Evolutionary conservation across 257 asterid genomes (phyloP).

Genomic region (Nicotiana attenuata): DNA sequence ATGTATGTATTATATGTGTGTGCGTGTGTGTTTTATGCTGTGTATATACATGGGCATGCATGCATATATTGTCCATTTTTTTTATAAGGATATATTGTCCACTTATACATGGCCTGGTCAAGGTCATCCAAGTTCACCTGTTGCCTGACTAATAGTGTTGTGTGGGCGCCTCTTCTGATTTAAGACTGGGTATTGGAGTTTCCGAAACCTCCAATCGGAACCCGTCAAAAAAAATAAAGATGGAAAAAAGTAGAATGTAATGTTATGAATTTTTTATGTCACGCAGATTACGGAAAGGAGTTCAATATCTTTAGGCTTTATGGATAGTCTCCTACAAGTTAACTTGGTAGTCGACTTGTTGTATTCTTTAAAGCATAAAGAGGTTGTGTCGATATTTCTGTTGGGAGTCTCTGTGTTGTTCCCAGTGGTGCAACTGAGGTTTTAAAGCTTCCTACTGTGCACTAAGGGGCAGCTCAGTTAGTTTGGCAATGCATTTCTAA

Average conservation of each 20-base stretch:
- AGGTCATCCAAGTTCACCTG: slow-evolving; percentile 4
- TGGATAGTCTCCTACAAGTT: neutral
- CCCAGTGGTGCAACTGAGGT: neutral
- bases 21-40: neutral
- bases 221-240: neutral
- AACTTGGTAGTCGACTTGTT: neutral
- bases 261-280: neutral
- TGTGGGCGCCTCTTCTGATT: neutral
- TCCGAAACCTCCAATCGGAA: neutral
- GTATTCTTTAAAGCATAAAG: neutral
- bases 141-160: neutral
- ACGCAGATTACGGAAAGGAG: neutral
- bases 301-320: neutral
- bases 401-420: neutral
- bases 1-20: too few relatives aligned
- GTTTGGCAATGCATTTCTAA: neutral
- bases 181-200: neutral
- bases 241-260: neutral
- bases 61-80: too few relatives aligned
- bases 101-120: neutral
- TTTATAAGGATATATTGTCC: too few relatives aligned
- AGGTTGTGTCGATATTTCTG: neutral
- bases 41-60: neutral
- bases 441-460: neutral
- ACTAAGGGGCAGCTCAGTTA: neutral